Base-by-base conservation (phyloP, 768 basidiomycete species). In the Termitomyces sp. region DNA sequence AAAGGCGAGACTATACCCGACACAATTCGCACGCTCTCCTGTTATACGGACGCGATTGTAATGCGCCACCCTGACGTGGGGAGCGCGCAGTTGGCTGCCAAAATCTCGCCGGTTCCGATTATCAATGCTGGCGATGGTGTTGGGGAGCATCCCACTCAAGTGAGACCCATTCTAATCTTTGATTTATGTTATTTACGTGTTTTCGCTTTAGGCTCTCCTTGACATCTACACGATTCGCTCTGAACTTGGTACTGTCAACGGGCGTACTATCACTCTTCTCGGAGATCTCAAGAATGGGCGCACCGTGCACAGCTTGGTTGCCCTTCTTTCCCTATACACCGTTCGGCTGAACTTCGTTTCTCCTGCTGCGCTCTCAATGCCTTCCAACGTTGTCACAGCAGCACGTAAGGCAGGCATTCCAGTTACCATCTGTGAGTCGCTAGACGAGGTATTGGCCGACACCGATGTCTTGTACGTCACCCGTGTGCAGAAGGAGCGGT, bases 381-480 rank as follows among this genome's bases (percentile, higher is more conserved):
- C 96, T 17, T 81, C 89, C 14, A 85, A 72, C 60, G 93, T 98
- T 65, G 87, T 96, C 60, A 76, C 84, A 36, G 88, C 87, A 12
- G 96, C 94, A 9, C 85, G 91, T 57, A 91, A 90, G 71, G 91
- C 92, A 6, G 92, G 94, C 6, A 77, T 94, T 42, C 79, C 81
- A 4, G 90, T 96, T 40, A 83, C 80, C 56, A 87, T 93, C 66
- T 90, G 89, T 71, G 91, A 94, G 68, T 87, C 86, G n/a, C 79
- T 98, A 54, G 94, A 98, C 63, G 92, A 96, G 64, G 94, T 96
- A 5, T 81, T 98, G 48, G 86, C 81, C 3, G 90, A 94, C 67
- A 97, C 96, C 17, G 97, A 99, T 69, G 97, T 99, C 42, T 81
- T 99, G 17, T 99, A 98, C 74, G 94, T 96, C 31, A 99, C 97